Percentiles rank a stretch among this genome's conserved stretches.
These are phyloP conservation scores for Suhomyces bribrorum DNA, from an alignment of 1,139 yeast genomes.

Conservation along the genomic window DNA sequence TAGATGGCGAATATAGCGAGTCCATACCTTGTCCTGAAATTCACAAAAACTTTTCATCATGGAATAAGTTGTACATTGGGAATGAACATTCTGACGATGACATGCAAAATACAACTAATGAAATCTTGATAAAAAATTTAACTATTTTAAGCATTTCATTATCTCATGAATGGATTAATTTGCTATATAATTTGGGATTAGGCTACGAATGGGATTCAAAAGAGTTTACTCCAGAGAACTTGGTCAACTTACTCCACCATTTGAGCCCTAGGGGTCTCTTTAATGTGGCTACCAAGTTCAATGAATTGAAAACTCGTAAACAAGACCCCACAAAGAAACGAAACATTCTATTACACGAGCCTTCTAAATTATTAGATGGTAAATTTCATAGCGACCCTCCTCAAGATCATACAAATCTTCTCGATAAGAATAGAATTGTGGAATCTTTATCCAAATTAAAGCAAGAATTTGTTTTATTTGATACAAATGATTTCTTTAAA, in stretches of 20 bases:
- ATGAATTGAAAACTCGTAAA: conserved; percentile 21
- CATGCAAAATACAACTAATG: conserved; percentile 19
- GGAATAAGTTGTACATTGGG: conserved; percentile 46
- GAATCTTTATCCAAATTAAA: conserved; percentile 24
- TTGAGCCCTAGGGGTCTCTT: conserved; percentile 29
- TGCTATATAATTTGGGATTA: conserved; percentile 41
- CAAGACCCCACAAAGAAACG: conserved; percentile 4
- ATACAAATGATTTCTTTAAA: conserved; percentile 25
- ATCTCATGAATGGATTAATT: conserved; percentile 40
- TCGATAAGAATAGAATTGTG: conserved; percentile 25
- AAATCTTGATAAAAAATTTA: conserved; percentile 36
- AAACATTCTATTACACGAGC: neutral
- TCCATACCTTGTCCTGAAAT: conserved; percentile 47
- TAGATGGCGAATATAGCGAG: conserved; percentile 48
- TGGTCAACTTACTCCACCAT: conserved; percentile 33
- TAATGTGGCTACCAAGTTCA: conserved; percentile 27
- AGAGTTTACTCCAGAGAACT: conserved; percentile 34
- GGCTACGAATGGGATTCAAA: conserved; percentile 42
- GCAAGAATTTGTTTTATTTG: conserved; percentile 34
- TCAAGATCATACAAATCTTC: conserved; percentile 6
- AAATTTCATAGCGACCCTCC: neutral
- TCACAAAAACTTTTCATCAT: conserved; percentile 26
- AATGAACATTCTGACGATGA: conserved; percentile 15
- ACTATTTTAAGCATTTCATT: conserved; percentile 30
- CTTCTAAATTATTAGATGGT: neutral